These are phyloP conservation scores for Linnemannia exigua DNA, from an alignment of 192 early-diverging fungal genomes.

Conservation along the genomic window DNA sequence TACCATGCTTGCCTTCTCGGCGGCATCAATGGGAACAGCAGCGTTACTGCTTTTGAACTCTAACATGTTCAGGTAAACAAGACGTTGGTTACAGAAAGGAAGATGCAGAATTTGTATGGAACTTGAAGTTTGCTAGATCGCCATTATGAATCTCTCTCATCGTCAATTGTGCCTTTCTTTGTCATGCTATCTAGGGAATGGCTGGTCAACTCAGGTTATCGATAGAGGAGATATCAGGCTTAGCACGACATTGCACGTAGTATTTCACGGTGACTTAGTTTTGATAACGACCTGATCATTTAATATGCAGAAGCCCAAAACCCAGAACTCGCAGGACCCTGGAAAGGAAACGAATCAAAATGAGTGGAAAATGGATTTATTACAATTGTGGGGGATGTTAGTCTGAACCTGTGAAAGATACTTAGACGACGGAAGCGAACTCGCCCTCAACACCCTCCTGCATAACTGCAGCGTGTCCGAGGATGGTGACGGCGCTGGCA, in stretches of 20 bases:
- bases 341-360: background rate
- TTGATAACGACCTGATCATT: background rate
- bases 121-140: too few species aligned
- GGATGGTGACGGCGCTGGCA: constrained; percentile 67
- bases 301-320: background rate
- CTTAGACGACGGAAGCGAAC: constrained; percentile 58
- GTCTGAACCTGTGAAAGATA: too few species aligned
- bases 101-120: too few species aligned
- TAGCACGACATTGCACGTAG: background rate
- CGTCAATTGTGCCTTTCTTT: background rate
- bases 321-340: background rate
- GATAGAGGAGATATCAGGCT: background rate
- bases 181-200: constrained; percentile 36
- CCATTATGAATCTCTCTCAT: background rate
- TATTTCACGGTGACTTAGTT: background rate
- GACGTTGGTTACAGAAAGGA: background rate
- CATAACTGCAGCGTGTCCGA: constrained; percentile 70
- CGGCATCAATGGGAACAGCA: constrained; percentile 30
- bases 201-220: constrained; percentile 26
- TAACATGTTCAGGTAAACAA: constrained; percentile 20
- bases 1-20: constrained; percentile 39
- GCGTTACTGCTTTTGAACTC: constrained; percentile 41
- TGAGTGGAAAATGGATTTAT: background rate
- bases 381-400: background rate
- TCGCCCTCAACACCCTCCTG: constrained; percentile 69